Percentiles rank a stretch among this genome's conserved stretches.
Evolutionary conservation across 2,329 filamentous ascomycete genomes (phyloP).

Genomic region (Dichotomopilus funicola): DNA sequence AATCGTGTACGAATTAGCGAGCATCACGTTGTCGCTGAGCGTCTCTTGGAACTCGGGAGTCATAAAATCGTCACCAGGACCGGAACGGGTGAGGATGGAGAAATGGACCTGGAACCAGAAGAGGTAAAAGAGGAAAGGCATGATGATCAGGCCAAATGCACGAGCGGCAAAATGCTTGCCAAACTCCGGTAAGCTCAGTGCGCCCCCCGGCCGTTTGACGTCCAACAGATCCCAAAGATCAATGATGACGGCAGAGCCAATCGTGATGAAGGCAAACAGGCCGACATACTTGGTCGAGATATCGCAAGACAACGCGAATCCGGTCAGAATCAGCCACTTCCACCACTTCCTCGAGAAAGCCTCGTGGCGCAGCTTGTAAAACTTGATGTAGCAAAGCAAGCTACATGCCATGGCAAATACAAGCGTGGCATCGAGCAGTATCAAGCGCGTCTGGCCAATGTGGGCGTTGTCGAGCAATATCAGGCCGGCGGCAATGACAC

Average conservation of each 20-base stretch:
- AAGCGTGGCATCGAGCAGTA: slow-evolving; percentile 87
- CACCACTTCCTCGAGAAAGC: slow-evolving; percentile 96
- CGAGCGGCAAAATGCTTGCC: slow-evolving; percentile 86
- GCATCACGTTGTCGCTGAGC: slow-evolving; percentile 88
- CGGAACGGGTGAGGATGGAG: slow-evolving; percentile 76
- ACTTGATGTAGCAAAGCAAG: slow-evolving; percentile 88
- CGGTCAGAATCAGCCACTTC: slow-evolving; percentile 97
- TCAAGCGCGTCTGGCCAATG: slow-evolving; percentile 91
- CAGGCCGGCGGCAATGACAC: slow-evolving; percentile 75
- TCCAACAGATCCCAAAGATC: slow-evolving; percentile 94
- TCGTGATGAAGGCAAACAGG: slow-evolving; percentile 92
- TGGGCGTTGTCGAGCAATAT: slow-evolving; percentile 96
- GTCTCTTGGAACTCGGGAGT: slow-evolving; percentile 97
- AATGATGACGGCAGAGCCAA: slow-evolving; percentile 87
- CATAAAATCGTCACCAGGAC: slow-evolving; percentile 98
- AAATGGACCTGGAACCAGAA: slow-evolving; percentile 99
- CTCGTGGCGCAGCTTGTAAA: slow-evolving; percentile 89
- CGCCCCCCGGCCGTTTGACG: slow-evolving; percentile 74
- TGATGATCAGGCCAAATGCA: slow-evolving; percentile 74
- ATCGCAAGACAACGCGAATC: slow-evolving; percentile 90
- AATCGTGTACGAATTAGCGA: slow-evolving; percentile 76
- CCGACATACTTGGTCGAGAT: slow-evolving; percentile 99
- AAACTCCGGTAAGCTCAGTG: slow-evolving; percentile 73
- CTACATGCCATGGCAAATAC: slow-evolving; percentile 96
- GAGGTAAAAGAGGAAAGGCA: slow-evolving; percentile 95